Evolutionary conservation across 2,329 filamentous ascomycete species (phyloP), one percentile per base, ranked within the genome.

Genomic region (Neofusicoccum kwambonambiense): DNA sequence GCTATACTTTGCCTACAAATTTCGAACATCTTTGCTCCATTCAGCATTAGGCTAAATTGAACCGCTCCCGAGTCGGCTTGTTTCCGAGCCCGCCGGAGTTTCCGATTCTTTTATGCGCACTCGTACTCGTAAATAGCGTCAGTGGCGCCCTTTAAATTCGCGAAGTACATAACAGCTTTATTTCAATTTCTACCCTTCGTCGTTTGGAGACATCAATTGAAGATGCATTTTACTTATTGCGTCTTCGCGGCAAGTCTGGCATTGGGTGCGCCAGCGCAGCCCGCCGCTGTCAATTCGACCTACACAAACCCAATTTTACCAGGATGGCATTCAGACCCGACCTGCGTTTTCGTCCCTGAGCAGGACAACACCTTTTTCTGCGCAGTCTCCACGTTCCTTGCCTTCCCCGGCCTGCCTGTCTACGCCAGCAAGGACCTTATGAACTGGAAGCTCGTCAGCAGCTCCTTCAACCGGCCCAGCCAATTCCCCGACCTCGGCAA

Each of bases 251-350:
- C 27, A 11, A 15, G 4, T 1, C 41, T 58, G 39, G 54, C 54
- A 4, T 22, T 45, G 37, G 6, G 9, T 9, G 27, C 27, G 11
- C 41, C 56, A 45, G 27, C n/a, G 1, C 22, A 5, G 31, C 31
- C 5, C 19, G 13, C 41, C 5, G 27, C 82, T 66, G 3, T n/a
- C 58, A 42, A 62, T 41, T 62, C 45, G 0, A 62, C 56, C 22
- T 60, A 60, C 56, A 60, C 56, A 0, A 60, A 60, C 41, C 81
- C 80, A 1, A 78, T 82, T n/a, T 68, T 83, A 3, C 77, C 81
- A 2, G 80, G 80, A 8, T 82, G 78, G 61, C 74, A 80, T 52
- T 77, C 80, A 0, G 80, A 82, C 66, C 80, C 80, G 1, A 79
- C 76, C 52, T 80, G 79, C 65, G 74, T 79, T 31, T 75, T 77